A percentile compares a stretch with the other conserved stretches of the same genome.
Conservation (phyloP, 257 asterid genomes). For the Anisodus acutangulus region DNA sequence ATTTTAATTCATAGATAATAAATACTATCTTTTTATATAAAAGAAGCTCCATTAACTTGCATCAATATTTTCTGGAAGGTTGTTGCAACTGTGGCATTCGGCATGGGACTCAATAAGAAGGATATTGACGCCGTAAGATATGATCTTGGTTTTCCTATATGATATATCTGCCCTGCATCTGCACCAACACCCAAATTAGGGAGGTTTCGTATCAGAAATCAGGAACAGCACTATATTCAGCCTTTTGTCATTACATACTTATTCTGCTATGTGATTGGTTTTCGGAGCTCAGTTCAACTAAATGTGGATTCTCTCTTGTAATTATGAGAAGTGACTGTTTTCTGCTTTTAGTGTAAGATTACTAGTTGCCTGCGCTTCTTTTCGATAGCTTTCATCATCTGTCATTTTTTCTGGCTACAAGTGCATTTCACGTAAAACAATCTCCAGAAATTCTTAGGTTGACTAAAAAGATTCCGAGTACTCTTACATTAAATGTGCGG, state of each 20-base stretch:
- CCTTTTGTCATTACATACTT: not conserved
- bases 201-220: not conserved
- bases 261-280: conserved; percentile 3
- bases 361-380: not conserved
- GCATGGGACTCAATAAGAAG: conserved; percentile 98
- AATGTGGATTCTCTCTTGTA: not conserved
- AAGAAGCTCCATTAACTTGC: conserved; percentile 26
- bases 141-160: conserved; percentile 31
- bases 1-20: conserved; percentile 22
- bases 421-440: not conserved
- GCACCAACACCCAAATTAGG: not conserved
- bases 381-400: not conserved
- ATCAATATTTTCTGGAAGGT: conserved; percentile 60
- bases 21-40: conserved; percentile 24
- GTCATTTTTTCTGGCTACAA: conserved; percentile 11
- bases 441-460: not conserved
- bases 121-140: conserved; percentile 95
- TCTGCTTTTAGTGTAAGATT: conserved; percentile 15
- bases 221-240: not conserved
- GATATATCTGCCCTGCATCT: not conserved
- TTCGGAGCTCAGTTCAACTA: conserved; percentile 16
- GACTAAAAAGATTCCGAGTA: not conserved
- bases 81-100: conserved; percentile 99
- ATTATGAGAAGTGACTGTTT: not conserved
- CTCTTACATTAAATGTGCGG: not conserved